A percentile compares a stretch with the other conserved stretches of the same genome.
These are phyloP conservation scores for Isoetes taiwanensis DNA, from an alignment of 75 land plant species.

Conservation along the genomic window DNA sequence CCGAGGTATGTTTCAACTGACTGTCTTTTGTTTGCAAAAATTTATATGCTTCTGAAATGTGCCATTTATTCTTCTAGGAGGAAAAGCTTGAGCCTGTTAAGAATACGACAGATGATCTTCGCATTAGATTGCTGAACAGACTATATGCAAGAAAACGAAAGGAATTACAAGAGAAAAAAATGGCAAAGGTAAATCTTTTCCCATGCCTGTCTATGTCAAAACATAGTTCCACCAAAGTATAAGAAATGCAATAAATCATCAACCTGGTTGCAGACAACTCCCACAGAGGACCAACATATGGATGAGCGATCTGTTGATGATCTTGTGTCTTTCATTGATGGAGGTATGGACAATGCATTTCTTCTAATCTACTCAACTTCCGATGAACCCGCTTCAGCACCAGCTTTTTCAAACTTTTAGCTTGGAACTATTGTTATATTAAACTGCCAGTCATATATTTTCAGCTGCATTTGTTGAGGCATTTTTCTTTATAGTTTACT, in stretches of 20 bases:
- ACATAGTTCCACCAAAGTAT: background rate
- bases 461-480: no score
- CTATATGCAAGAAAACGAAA: constrained; percentile 88
- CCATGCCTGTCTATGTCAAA: background rate
- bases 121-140: constrained; percentile 74
- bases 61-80: constrained; percentile 30
- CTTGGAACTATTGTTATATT: no score
- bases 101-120: constrained; percentile 82
- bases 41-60: background rate
- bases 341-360: no score
- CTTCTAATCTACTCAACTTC: no score
- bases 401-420: no score
- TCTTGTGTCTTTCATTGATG: constrained; percentile 21
- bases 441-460: no score
- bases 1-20: constrained; percentile 56
- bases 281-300: constrained; percentile 5
- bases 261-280: background rate
- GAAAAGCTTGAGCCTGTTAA: constrained; percentile 90
- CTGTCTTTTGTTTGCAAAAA: background rate
- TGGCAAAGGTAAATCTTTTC: constrained; percentile 53
- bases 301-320: constrained; percentile 34
- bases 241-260: background rate
- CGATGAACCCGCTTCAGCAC: no score
- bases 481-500: no score
- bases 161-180: constrained; percentile 76